phyloP scores from a whole-genome alignment of 139 green algal species.

The Coelastrella sp. region DNA sequence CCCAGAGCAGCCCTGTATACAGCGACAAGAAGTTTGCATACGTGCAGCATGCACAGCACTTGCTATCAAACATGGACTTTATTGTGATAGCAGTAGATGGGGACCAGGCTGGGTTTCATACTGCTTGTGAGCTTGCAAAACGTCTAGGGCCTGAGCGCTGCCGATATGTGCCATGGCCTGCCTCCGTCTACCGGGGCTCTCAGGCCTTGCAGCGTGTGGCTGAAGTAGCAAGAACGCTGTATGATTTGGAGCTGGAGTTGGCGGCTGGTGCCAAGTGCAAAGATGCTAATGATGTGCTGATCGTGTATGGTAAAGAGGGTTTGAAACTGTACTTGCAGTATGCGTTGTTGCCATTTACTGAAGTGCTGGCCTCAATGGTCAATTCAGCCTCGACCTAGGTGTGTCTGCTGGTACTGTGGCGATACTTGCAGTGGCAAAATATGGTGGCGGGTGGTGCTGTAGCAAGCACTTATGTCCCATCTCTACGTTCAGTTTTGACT shows the following conservation, averaged over 20 bases:
- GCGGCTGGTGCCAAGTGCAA: background rate
- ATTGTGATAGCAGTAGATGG: conserved; percentile 35
- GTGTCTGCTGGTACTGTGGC: too few relatives aligned
- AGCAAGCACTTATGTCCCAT: too few relatives aligned
- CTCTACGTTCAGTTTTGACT: too few relatives aligned
- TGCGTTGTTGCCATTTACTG: background rate
- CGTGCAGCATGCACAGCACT: background rate
- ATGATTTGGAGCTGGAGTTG: background rate
- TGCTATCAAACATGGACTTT: background rate
- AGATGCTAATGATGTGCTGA: conserved; percentile 41
- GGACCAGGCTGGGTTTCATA: conserved; percentile 14
- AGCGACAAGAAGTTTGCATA: conserved; percentile 23
- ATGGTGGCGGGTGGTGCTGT: too few relatives aligned
- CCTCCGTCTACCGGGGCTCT: background rate
- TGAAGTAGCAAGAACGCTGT: background rate
- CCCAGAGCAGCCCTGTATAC: background rate
- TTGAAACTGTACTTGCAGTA: conserved; percentile 8
- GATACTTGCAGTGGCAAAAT: too few relatives aligned
- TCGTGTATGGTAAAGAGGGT: background rate
- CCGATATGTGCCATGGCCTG: background rate
- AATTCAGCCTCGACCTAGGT: too few relatives aligned
- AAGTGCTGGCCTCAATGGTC: background rate
- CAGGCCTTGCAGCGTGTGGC: background rate
- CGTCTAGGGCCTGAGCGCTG: conserved; percentile 4
- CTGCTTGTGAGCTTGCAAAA: background rate